Evolutionary conservation across 257 asterid genomes (phyloP).

Genomic region (Solanum okadae): DNA sequence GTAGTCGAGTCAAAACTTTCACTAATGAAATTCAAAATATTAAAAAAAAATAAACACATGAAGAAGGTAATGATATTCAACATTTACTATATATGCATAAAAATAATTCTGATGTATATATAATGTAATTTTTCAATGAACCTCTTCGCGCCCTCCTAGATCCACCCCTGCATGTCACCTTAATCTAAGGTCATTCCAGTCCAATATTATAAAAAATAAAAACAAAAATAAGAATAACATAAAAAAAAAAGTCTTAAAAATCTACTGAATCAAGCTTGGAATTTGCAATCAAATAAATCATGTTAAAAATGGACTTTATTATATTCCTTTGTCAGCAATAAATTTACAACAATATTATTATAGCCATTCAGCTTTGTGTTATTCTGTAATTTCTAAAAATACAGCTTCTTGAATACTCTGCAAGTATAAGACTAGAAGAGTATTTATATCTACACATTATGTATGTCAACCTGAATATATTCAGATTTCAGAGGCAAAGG

Average conservation of each 20-base stretch:
- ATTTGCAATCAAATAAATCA: neutral
- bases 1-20: neutral
- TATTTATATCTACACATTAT: neutral
- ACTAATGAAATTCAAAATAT: no score
- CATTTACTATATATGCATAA: neutral
- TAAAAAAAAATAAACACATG: neutral
- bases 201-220: neutral
- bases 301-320: neutral
- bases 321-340: neutral
- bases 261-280: neutral
- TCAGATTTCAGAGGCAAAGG: neutral
- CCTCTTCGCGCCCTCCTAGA: neutral
- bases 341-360: neutral
- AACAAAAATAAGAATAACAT: neutral
- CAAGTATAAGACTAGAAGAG: neutral
- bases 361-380: neutral
- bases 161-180: neutral
- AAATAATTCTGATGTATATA: neutral
- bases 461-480: neutral
- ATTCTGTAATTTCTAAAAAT: neutral
- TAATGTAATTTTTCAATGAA: neutral
- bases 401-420: neutral
- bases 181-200: neutral
- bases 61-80: neutral
- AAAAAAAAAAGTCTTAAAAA: no score